Evolutionary conservation across 2,329 filamentous ascomycete species (phyloP).

Genomic region (Talaromyces sp.): DNA sequence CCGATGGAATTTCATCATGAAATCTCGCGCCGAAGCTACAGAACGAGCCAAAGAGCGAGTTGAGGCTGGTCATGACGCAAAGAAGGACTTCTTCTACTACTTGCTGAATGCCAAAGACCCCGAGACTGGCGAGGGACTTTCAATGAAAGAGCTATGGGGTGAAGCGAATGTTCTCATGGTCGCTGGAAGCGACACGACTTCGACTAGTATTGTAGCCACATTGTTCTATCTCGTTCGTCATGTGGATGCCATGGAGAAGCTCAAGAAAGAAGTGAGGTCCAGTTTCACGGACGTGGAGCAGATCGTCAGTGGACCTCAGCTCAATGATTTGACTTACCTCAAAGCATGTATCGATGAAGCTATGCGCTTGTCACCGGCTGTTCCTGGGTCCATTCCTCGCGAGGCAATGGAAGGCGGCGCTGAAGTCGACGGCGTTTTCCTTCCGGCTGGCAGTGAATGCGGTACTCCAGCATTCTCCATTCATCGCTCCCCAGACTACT

Average conservation of each 20-base stretch:
- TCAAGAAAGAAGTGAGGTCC: constrained; percentile 36
- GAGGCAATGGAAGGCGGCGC: constrained; percentile 39
- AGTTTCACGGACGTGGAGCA: constrained; percentile 36
- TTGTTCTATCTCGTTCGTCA: constrained; percentile 41
- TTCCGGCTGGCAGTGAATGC: constrained; percentile 56
- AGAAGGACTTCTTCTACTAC: constrained; percentile 73
- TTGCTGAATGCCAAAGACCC: constrained; percentile 68
- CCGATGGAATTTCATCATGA: constrained; percentile 66
- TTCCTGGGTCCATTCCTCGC: constrained; percentile 37
- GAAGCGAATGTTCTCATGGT: constrained; percentile 70
- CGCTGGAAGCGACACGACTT: constrained; percentile 68
- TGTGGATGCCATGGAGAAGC: constrained; percentile 28
- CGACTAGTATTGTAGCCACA: constrained; percentile 53
- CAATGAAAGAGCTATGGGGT: constrained; percentile 63
- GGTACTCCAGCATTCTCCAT: constrained; percentile 65
- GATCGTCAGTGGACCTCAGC: constrained; percentile 32
- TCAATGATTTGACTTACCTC: constrained; percentile 39
- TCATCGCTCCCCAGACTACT: constrained; percentile 64
- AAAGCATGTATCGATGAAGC: constrained; percentile 43
- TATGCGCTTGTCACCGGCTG: constrained; percentile 39
- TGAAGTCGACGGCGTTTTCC: constrained; percentile 35
- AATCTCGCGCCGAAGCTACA: constrained; percentile 63
- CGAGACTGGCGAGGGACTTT: constrained; percentile 65
- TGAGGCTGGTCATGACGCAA: constrained; percentile 61
- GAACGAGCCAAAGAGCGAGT: constrained; percentile 57